These are phyloP conservation scores for Lavandula angustifolia DNA, from an alignment of 257 asterid species.

Conservation along the genomic window DNA sequence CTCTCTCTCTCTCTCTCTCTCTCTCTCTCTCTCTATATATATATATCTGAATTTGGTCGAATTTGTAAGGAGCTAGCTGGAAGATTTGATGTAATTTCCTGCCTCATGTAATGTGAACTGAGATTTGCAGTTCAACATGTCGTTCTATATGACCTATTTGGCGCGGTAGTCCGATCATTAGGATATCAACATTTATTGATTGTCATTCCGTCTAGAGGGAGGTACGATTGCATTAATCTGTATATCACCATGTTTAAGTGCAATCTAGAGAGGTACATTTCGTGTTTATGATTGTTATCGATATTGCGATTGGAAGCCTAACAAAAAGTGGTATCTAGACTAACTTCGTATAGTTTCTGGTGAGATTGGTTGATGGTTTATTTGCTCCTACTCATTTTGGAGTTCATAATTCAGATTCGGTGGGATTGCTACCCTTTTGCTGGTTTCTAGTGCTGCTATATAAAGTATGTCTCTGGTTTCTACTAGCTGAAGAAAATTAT, in stretches of 20 bases:
- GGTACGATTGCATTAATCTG: too few relatives aligned
- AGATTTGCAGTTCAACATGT: slow-evolving; percentile 57
- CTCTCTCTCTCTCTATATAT: too few relatives aligned
- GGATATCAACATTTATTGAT: neutral
- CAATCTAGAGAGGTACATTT: too few relatives aligned
- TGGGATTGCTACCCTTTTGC: slow-evolving; percentile 2
- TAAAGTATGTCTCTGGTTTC: neutral
- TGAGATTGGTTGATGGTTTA: too few relatives aligned
- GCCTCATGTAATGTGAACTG: neutral
- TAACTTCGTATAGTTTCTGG: too few relatives aligned
- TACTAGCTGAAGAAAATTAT: neutral
- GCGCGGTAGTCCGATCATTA: slow-evolving; percentile 94
- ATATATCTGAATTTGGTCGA: neutral
- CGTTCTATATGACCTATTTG: slow-evolving; percentile 92
- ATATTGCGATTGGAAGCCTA: too few relatives aligned
- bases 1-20: too few relatives aligned
- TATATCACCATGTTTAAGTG: too few relatives aligned
- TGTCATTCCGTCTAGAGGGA: slow-evolving; percentile 6
- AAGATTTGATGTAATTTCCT: neutral
- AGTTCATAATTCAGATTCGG: neutral
- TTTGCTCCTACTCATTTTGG: too few relatives aligned
- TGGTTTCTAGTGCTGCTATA: slow-evolving; percentile 1
- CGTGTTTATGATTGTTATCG: too few relatives aligned
- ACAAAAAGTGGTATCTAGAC: too few relatives aligned
- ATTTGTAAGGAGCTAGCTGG: neutral